Conservation (phyloP, 495 filamentous ascomycete species). For the Jackrogersella multiformis region DNA sequence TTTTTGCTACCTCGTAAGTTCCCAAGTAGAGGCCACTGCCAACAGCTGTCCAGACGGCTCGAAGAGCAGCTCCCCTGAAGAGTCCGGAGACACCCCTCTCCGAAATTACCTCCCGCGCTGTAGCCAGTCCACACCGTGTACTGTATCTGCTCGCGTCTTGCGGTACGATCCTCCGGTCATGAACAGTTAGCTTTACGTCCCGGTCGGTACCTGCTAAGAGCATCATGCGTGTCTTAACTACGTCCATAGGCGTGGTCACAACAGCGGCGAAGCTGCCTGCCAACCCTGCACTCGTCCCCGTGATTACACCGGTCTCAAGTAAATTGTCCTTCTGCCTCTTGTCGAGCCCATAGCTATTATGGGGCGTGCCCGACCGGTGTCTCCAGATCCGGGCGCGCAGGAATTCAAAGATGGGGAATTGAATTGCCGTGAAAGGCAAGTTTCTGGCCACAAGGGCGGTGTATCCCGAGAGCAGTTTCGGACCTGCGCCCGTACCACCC, state of each 20-base stretch:
- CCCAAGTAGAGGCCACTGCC: slow-evolving; percentile 86
- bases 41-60: slow-evolving; percentile 81
- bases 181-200: slow-evolving; percentile 35
- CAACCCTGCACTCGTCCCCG: slow-evolving; percentile 72
- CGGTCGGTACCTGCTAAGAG: slow-evolving; percentile 55
- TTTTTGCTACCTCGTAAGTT: slow-evolving; percentile 81
- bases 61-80: slow-evolving; percentile 78
- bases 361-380: slow-evolving; percentile 34
- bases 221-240: slow-evolving; percentile 84
- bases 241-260: slow-evolving; percentile 83
- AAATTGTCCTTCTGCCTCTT: slow-evolving; percentile 47
- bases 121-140: slow-evolving; percentile 54
- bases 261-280: slow-evolving; percentile 76
- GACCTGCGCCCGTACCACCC: slow-evolving; percentile 40
- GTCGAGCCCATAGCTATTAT: slow-evolving; percentile 21
- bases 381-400: slow-evolving; percentile 57
- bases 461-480: slow-evolving; percentile 77
- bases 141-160: slow-evolving; percentile 12
- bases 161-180: slow-evolving; percentile 42
- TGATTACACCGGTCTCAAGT: slow-evolving; percentile 71
- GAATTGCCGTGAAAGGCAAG: slow-evolving; percentile 84
- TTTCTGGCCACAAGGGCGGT: slow-evolving; percentile 80
- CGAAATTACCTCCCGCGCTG: slow-evolving; percentile 68
- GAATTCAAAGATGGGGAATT: slow-evolving; percentile 87
- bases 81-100: slow-evolving; percentile 75